Conservation (phyloP, 2,329 filamentous ascomycete species). For the Ophiostoma sp. region DNA sequence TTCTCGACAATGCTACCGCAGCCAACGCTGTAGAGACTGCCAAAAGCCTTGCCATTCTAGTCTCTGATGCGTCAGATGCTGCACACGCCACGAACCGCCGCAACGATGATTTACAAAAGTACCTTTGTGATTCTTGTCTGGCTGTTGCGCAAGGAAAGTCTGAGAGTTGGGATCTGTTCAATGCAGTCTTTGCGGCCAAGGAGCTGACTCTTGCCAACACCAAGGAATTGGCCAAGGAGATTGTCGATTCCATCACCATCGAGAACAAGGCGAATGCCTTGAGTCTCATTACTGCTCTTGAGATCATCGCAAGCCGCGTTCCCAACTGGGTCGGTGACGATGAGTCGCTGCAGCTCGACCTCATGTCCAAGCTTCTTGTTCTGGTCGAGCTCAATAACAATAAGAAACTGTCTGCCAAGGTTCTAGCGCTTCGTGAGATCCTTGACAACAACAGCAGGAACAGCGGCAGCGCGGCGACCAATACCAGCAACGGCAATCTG, state of each 20-base stretch:
- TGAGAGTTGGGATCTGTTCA: conserved; percentile 43
- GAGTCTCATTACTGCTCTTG: conserved; percentile 41
- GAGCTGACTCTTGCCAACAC: conserved; percentile 36
- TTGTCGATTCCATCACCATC: conserved; percentile 29
- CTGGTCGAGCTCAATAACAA: conserved; percentile 47
- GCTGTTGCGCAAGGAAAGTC: conserved; percentile 35
- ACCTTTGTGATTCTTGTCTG: conserved; percentile 40
- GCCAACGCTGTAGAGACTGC: conserved; percentile 31
- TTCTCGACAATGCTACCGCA: conserved; percentile 32
- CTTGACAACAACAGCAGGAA: conserved; percentile 38
- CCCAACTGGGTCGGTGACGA: conserved; percentile 43
- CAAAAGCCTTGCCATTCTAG: conserved; percentile 40
- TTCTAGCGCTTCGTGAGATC: conserved; percentile 40
- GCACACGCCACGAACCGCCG: conserved; percentile 34
- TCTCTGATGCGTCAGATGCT: conserved; percentile 42
- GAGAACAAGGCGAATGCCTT: conserved; percentile 25
- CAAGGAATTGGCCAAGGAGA: conserved; percentile 30
- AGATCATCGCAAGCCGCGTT: conserved; percentile 43
- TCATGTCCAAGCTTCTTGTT: conserved; percentile 50
- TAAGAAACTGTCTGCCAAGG: conserved; percentile 37
- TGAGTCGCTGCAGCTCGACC: conserved; percentile 42
- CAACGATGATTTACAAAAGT: conserved; percentile 43
- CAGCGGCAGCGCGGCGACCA: conserved; percentile 37
- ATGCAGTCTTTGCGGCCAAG: conserved; percentile 43
- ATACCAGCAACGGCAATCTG: conserved; percentile 37